Evolutionary conservation across 495 filamentous ascomycete genomes (phyloP).

Genomic region (Chlorociboria aeruginascens): DNA sequence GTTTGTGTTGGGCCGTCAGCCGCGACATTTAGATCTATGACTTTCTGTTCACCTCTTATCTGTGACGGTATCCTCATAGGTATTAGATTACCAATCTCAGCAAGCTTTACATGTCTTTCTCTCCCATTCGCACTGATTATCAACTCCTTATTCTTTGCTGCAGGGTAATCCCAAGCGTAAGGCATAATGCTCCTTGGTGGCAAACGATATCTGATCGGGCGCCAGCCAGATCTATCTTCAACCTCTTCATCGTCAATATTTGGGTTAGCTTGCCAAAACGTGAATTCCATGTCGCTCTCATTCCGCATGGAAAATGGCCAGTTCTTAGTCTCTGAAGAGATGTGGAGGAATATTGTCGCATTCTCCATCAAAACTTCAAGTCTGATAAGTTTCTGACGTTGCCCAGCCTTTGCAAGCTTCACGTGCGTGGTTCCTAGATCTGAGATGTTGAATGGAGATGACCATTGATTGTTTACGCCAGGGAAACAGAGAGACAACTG

Average conservation of each 20-base stretch:
- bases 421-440: slow-evolving; percentile 85
- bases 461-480: slow-evolving; percentile 95
- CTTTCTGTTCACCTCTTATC: slow-evolving; percentile 44
- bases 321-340: slow-evolving; percentile 79
- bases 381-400: slow-evolving; percentile 78
- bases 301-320: slow-evolving; percentile 99
- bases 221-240: slow-evolving; percentile 75
- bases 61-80: slow-evolving; percentile 67
- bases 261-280: slow-evolving; percentile 75
- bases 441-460: slow-evolving; percentile 92
- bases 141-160: slow-evolving; percentile 89
- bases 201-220: slow-evolving; percentile 83
- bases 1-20: slow-evolving; percentile 94
- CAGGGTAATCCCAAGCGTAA: slow-evolving; percentile 97
- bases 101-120: slow-evolving; percentile 81
- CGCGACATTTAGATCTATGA: slow-evolving; percentile 90
- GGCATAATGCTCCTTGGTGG: slow-evolving; percentile 96
- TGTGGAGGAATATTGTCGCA: slow-evolving; percentile 83
- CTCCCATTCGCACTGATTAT: slow-evolving; percentile 67
- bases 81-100: slow-evolving; percentile 89
- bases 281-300: slow-evolving; percentile 90
- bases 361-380: slow-evolving; percentile 85
- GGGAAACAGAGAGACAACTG: slow-evolving; percentile 90
- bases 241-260: slow-evolving; percentile 68
- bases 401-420: slow-evolving; percentile 81